Conservation (phyloP, 768 basidiomycete genomes). For the Tulasnella sp. region DNA sequence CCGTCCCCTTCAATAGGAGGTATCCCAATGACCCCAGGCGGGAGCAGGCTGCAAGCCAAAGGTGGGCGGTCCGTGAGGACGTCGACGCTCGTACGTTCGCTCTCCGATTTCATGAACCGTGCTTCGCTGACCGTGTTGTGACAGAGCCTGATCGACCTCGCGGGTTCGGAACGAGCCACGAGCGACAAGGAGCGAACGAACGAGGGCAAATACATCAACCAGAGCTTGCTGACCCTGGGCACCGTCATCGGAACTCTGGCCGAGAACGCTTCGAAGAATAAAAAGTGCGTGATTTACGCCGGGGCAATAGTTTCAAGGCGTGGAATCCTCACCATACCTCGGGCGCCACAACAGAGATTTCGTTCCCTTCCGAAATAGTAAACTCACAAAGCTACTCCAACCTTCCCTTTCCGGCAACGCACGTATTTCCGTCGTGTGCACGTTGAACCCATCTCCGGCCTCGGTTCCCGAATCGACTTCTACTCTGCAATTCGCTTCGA, state of each 20-base stretch:
- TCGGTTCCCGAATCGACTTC: constrained; percentile 82
- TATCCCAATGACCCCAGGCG: constrained; percentile 49
- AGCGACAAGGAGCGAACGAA: constrained; percentile 92
- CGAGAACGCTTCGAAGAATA: constrained; percentile 74
- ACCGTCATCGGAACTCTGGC: constrained; percentile 88
- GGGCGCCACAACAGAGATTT: constrained; percentile 56
- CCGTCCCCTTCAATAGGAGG: constrained; percentile 10
- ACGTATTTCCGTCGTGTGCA: constrained; percentile 93
- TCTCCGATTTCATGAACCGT: constrained; percentile 11
- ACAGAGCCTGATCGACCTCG: constrained; percentile 89
- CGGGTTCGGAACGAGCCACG: constrained; percentile 94
- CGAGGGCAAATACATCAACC: constrained; percentile 95
- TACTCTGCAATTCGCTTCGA: constrained; percentile 85
- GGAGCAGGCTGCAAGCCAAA: constrained; percentile 66
- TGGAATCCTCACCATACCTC: not conserved
- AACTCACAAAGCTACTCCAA: constrained; percentile 89
- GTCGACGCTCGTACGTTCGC: constrained; percentile 56
- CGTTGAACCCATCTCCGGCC: constrained; percentile 77
- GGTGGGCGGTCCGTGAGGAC: constrained; percentile 77
- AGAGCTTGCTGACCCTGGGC: constrained; percentile 84
- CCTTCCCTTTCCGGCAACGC: constrained; percentile 94
- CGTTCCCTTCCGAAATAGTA: constrained; percentile 92
- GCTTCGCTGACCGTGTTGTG: not conserved
- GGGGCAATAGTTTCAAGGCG: no score
- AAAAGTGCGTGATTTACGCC: constrained; percentile 45